These are phyloP conservation scores for Aspergillus ostianus DNA, from an alignment of 495 filamentous ascomycete genomes.

Conservation along the genomic window DNA sequence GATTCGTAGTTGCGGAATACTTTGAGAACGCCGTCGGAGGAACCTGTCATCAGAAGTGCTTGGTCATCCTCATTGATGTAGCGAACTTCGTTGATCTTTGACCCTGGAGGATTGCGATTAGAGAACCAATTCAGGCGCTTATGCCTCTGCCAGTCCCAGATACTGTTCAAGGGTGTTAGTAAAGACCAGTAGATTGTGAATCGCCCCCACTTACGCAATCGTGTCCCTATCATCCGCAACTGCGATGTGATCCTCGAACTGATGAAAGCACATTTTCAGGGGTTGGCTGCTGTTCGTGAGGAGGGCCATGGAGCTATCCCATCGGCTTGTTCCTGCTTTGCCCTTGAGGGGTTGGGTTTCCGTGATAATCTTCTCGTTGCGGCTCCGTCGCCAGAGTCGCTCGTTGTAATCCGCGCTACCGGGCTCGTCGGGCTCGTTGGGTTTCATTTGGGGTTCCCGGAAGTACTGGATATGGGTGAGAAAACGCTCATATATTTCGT, in stretches of 20 bases:
- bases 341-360: constrained; percentile 93
- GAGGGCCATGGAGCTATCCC: constrained; percentile 73
- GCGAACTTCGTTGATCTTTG: constrained; percentile 88
- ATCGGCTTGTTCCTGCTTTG: constrained; percentile 75
- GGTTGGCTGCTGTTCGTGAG: constrained; percentile 88
- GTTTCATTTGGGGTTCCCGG: constrained; percentile 98
- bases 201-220: constrained; percentile 54
- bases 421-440: constrained; percentile 91
- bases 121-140: constrained; percentile 79
- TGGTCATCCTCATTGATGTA: constrained; percentile 99
- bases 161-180: constrained; percentile 46
- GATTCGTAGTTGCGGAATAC: constrained; percentile 87
- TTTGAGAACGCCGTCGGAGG: constrained; percentile 89
- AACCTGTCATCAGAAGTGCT: constrained; percentile 89
- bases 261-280: constrained; percentile 90
- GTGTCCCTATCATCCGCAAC: constrained; percentile 92
- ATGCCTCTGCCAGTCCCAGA: constrained; percentile 89
- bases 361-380: constrained; percentile 87
- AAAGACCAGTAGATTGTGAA: background rate
- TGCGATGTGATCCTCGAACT: constrained; percentile 93
- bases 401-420: constrained; percentile 97
- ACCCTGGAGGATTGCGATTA: constrained; percentile 87
- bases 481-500: constrained; percentile 19
- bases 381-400: constrained; percentile 85
- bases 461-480: constrained; percentile 66